These are phyloP conservation scores for Polytrichum formosum DNA, from an alignment of 225 moss, liverwort and hornwort genomes.

Conservation along the genomic window DNA sequence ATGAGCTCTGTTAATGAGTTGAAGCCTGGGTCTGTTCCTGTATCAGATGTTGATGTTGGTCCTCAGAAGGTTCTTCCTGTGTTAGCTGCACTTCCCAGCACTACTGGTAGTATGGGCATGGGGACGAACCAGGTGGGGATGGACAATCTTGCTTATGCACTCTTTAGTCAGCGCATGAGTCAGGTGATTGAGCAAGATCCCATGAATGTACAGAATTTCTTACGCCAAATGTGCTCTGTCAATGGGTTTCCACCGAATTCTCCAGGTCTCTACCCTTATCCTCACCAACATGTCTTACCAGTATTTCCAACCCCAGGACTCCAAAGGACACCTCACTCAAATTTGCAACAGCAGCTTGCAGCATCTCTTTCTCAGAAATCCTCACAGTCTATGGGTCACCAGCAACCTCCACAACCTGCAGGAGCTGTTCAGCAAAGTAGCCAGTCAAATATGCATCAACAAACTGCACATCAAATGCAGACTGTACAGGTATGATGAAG, in stretches of 20 bases:
- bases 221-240: constrained; percentile 76
- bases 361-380: constrained; percentile 52
- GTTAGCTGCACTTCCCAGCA: constrained; percentile 49
- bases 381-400: constrained; percentile 33
- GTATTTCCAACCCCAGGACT: constrained; percentile 48
- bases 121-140: constrained; percentile 47
- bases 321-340: constrained; percentile 43
- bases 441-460: constrained; percentile 48
- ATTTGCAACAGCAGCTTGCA: constrained; percentile 58
- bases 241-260: constrained; percentile 68
- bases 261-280: constrained; percentile 61
- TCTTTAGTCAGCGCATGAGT: constrained; percentile 52
- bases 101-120: constrained; percentile 52
- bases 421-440: constrained; percentile 37
- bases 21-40: constrained; percentile 48
- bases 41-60: constrained; percentile 60
- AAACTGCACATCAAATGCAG: constrained; percentile 56
- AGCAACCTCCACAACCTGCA: constrained; percentile 38
- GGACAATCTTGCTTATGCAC: constrained; percentile 62
- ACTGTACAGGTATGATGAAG: constrained; percentile 36
- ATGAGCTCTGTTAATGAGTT: constrained; percentile 31
- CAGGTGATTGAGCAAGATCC: constrained; percentile 57
- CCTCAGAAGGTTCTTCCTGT: constrained; percentile 64
- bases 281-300: constrained; percentile 56
- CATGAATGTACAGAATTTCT: constrained; percentile 69